Conservation (phyloP, 2,329 filamentous ascomycete species). For the Ophiognomonia clavigignenti-juglandacearum region DNA sequence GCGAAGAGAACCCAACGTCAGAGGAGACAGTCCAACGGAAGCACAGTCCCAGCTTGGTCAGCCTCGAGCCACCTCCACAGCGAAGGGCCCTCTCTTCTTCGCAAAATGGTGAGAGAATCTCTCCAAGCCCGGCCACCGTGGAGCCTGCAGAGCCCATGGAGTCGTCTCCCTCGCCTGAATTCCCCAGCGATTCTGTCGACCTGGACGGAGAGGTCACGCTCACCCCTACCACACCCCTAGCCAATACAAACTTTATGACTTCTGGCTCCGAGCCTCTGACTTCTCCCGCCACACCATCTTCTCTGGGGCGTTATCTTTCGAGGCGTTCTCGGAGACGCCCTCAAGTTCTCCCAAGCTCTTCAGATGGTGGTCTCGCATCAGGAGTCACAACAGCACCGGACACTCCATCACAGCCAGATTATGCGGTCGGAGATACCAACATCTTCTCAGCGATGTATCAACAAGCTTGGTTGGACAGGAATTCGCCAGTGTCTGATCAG, state of each 20-base stretch:
- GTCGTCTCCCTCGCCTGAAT: background rate
- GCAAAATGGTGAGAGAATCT: constrained; percentile 6
- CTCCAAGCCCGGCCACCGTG: background rate
- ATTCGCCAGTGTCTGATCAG: background rate
- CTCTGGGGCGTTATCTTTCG: constrained; percentile 1
- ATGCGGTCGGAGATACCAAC: background rate
- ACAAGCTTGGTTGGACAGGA: background rate
- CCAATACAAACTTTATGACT: background rate
- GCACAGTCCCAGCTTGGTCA: constrained; percentile 2
- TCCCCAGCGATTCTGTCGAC: background rate
- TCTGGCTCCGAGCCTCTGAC: background rate
- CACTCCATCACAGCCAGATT: background rate
- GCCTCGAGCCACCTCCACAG: background rate
- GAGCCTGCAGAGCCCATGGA: constrained; percentile 1
- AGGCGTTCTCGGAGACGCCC: constrained; percentile 4
- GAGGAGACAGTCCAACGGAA: constrained; percentile 15
- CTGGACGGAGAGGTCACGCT: background rate
- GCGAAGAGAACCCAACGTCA: constrained; percentile 18
- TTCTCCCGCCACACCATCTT: background rate
- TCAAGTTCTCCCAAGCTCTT: background rate
- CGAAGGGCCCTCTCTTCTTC: background rate
- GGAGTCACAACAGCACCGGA: background rate
- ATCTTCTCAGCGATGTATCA: background rate
- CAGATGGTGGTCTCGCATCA: background rate
- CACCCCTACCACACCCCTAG: background rate